A percentile compares a stretch with the other conserved stretches of the same genome.
phyloP scores from a whole-genome alignment of 164 flowering plant species.

The Liquidambar formosana region DNA sequence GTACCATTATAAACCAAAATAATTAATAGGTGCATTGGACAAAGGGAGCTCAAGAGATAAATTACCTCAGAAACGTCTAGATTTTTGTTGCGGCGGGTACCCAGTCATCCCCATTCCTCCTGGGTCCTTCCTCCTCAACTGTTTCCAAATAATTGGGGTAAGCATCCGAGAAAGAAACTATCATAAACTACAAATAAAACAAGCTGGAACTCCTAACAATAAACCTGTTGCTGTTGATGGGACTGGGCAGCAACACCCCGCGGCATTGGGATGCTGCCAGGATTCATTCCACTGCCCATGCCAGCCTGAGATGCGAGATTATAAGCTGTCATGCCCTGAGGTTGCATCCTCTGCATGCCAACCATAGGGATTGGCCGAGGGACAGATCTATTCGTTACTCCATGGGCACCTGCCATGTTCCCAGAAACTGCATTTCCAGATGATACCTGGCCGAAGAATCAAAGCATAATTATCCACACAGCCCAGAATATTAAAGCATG shows the following conservation, averaged over 20 bases:
- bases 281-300: slow-evolving; percentile 79
- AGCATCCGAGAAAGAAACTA: slow-evolving; percentile 9
- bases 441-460: slow-evolving; percentile 42
- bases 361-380: slow-evolving; percentile 71
- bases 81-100: slow-evolving; percentile 82
- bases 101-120: slow-evolving; percentile 88
- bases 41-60: background rate
- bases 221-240: slow-evolving; percentile 83
- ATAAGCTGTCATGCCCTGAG: slow-evolving; percentile 71
- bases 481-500: background rate
- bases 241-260: slow-evolving; percentile 66
- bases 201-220: background rate
- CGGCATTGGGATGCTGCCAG: slow-evolving; percentile 78
- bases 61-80: slow-evolving; percentile 68
- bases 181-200: background rate
- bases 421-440: slow-evolving; percentile 72
- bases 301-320: slow-evolving; percentile 83
- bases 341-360: slow-evolving; percentile 81
- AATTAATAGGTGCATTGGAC: background rate
- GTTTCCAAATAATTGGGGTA: slow-evolving; percentile 12
- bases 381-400: slow-evolving; percentile 52
- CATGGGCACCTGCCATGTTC: slow-evolving; percentile 60
- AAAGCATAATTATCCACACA: slow-evolving; percentile 3
- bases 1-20: background rate
- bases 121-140: slow-evolving; percentile 87